These are phyloP conservation scores for Lantana camara DNA, from an alignment of 257 asterid genomes.

Conservation along the genomic window DNA sequence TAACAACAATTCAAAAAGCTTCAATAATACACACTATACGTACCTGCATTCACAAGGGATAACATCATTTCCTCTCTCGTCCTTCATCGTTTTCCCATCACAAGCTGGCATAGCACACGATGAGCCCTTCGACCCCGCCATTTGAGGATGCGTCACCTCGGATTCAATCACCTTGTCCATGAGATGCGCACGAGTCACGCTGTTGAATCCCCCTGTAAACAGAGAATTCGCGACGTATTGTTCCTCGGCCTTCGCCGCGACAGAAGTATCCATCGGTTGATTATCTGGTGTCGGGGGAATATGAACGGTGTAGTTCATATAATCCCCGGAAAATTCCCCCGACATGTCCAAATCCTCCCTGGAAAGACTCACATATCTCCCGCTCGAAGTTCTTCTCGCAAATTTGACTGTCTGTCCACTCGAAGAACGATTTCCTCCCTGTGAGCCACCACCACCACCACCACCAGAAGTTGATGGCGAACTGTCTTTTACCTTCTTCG, in stretches of 20 bases:
- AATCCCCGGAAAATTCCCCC: constrained; percentile 59
- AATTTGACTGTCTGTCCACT: constrained; percentile 73
- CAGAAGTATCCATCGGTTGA: constrained; percentile 72
- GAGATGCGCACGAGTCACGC: constrained; percentile 87
- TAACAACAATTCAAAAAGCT: neutral
- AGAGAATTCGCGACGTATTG: constrained; percentile 84
- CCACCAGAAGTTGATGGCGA: constrained; percentile 3
- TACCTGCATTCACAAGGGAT: constrained; percentile 88
- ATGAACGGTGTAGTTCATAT: constrained; percentile 79
- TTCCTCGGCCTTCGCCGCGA: constrained; percentile 86
- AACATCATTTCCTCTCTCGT: constrained; percentile 76
- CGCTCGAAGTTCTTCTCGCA: constrained; percentile 81
- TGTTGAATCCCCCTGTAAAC: constrained; percentile 84
- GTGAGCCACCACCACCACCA: constrained; percentile 33
- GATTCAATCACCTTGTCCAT: constrained; percentile 96
- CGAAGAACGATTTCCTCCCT: constrained; percentile 34
- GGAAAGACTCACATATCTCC: constrained; percentile 73
- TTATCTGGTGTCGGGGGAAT: constrained; percentile 92
- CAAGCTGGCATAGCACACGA: constrained; percentile 79
- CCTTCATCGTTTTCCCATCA: constrained; percentile 83
- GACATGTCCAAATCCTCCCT: constrained; percentile 82
- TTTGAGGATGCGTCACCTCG: constrained; percentile 78
- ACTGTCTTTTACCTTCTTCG: constrained; percentile 47
- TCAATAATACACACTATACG: neutral
- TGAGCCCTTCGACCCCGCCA: constrained; percentile 88